A percentile compares a stretch with the other conserved stretches of the same genome.
Evolutionary conservation across 805 yeast species (phyloP).

Genomic region (Candida boleticola): DNA sequence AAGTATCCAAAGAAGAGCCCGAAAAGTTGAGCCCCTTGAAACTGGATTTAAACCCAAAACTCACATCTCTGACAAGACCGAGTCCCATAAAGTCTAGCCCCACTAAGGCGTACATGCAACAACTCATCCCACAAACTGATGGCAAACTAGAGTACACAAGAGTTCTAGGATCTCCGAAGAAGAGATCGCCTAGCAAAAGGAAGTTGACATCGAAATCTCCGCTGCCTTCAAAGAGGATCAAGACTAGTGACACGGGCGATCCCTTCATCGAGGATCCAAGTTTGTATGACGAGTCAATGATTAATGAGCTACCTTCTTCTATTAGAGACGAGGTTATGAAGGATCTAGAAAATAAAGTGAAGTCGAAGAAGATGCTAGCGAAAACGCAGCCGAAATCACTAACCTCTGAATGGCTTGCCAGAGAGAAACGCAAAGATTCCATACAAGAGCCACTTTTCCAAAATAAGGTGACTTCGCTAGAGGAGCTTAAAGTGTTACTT

Average conservation of each 20-base stretch:
- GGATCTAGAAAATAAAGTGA: slow-evolving; percentile 30
- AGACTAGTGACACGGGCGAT: slow-evolving; percentile 6
- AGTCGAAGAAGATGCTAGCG: slow-evolving; percentile 18
- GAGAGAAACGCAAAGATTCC: slow-evolving; percentile 12
- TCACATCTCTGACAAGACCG: background rate
- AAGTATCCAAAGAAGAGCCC: background rate
- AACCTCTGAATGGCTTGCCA: slow-evolving; percentile 20
- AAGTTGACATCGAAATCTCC: slow-evolving; percentile 6
- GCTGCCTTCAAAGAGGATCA: slow-evolving; percentile 13
- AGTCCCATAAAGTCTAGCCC: slow-evolving; percentile 6
- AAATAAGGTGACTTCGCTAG: slow-evolving; percentile 7
- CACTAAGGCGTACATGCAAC: slow-evolving; percentile 34
- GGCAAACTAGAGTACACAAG: slow-evolving; percentile 29
- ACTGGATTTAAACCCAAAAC: background rate
- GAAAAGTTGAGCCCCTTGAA: too few relatives aligned
- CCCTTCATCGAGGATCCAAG: slow-evolving; percentile 19
- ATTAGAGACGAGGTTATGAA: slow-evolving; percentile 34
- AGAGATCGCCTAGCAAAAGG: slow-evolving; percentile 9
- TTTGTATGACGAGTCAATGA: slow-evolving; percentile 34
- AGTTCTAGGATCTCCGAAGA: slow-evolving; percentile 30
- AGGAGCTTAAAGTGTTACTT: slow-evolving; percentile 16
- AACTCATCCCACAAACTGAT: slow-evolving; percentile 33
- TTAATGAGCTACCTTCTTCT: slow-evolving; percentile 39
- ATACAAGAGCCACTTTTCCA: slow-evolving; percentile 15
- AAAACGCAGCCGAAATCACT: slow-evolving; percentile 9